phyloP scores from a whole-genome alignment of 495 filamentous ascomycete genomes.

The Aspergillus asperescens region DNA sequence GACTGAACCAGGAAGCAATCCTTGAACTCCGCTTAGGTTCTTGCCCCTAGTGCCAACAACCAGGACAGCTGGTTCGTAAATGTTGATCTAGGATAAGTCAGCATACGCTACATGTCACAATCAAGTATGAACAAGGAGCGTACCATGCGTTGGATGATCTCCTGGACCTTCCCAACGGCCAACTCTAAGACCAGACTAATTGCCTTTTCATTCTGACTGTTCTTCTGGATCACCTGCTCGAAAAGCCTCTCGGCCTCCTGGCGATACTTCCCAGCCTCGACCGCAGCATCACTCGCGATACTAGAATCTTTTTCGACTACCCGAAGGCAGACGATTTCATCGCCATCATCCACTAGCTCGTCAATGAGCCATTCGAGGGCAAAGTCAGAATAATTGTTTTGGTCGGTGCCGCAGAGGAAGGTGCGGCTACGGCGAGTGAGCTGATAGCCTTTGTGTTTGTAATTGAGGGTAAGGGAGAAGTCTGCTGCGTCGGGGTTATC shows the following conservation, averaged over 20 bases:
- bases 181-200: constrained; percentile 88
- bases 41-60: constrained; percentile 89
- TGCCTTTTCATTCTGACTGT: constrained; percentile 67
- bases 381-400: constrained; percentile 93
- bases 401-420: constrained; percentile 90
- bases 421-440: constrained; percentile 78
- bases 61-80: constrained; percentile 93
- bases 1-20: constrained; percentile 85
- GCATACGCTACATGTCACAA: neutral
- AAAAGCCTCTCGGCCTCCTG: constrained; percentile 72
- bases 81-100: constrained; percentile 57
- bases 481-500: constrained; percentile 75
- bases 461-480: constrained; percentile 79
- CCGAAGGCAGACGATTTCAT: constrained; percentile 89
- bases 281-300: constrained; percentile 57
- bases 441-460: constrained; percentile 85
- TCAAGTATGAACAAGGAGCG: constrained; percentile 13
- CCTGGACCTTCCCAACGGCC: constrained; percentile 84
- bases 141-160: constrained; percentile 91
- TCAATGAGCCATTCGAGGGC: constrained; percentile 92
- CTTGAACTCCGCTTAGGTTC: constrained; percentile 81
- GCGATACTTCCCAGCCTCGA: constrained; percentile 72
- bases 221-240: constrained; percentile 77
- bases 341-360: constrained; percentile 92
- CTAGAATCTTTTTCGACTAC: constrained; percentile 84